Evolutionary conservation across 2,329 filamentous ascomycete species (phyloP).

Genomic region (Nannizziopsis arthrosporioides): DNA sequence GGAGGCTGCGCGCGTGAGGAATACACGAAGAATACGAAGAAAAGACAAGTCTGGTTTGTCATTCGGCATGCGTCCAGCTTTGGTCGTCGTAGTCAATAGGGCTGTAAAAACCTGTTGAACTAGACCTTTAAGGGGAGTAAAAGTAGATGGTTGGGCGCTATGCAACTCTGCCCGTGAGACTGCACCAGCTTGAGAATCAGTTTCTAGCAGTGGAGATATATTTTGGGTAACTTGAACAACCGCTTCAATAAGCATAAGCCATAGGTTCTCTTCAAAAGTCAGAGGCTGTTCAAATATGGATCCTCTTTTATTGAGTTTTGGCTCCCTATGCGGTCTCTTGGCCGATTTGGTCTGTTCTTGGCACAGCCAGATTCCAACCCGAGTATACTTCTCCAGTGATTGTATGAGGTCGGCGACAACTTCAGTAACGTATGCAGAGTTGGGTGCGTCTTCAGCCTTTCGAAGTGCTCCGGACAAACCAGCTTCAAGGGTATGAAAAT

Average conservation of each 20-base stretch:
- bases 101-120: slow-evolving; percentile 89
- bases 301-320: slow-evolving; percentile 26
- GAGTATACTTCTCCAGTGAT: slow-evolving; percentile 74
- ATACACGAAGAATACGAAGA: slow-evolving; percentile 75
- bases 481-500: slow-evolving; percentile 67
- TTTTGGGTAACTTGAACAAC: slow-evolving; percentile 50
- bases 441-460: slow-evolving; percentile 46
- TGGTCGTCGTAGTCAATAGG: slow-evolving; percentile 52
- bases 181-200: slow-evolving; percentile 2
- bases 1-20: slow-evolving; percentile 68
- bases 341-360: slow-evolving; percentile 65
- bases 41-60: slow-evolving; percentile 57
- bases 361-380: slow-evolving; percentile 92
- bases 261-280: slow-evolving; percentile 50
- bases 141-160: slow-evolving; percentile 30
- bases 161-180: not conserved
- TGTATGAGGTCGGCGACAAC: slow-evolving; percentile 62
- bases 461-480: slow-evolving; percentile 62
- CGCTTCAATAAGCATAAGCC: slow-evolving; percentile 54
- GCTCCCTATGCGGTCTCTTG: slow-evolving; percentile 22
- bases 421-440: slow-evolving; percentile 49
- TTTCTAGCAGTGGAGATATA: slow-evolving; percentile 36
- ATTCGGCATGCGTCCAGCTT: slow-evolving; percentile 20
- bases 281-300: slow-evolving; percentile 45
- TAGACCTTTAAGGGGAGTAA: slow-evolving; percentile 58